Base-by-base conservation (phyloP, 139 green algal genomes). In the Tetradesmus lagerheimii region DNA sequence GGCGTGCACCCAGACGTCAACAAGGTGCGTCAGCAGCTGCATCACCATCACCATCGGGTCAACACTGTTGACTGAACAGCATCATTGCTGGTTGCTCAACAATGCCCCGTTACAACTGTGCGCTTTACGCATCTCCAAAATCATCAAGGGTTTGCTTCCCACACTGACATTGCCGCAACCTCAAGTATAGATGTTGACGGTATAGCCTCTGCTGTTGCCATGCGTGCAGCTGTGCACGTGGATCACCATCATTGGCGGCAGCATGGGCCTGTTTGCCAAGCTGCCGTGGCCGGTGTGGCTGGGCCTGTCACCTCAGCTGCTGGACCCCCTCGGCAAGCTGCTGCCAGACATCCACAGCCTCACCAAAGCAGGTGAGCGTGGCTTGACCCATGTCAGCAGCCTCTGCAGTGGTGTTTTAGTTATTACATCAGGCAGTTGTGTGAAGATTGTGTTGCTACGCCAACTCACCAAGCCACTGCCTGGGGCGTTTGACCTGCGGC, bases 261-360 rank as follows among this genome's bases (percentile, higher is more conserved):
- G 39, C 38, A 62, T 47, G n/a, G 79, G 39, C 20, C 41, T 84
- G 27, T 11, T 84, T 23, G 37, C 50, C 20, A 62, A 35, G 78
- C 78, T 84, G 39, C 78, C 78, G 8, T 84, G 82, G 82, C 82
- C 82, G 71, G 82, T 87, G 5, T 87, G 82, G 82, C 35, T 87
- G 31, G 82, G 82, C 37, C 34, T 35, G 5, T 50, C 47, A 25
- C 53, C 57, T 4, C 15, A 37, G 4, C 50, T 87, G 53, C 82
- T 87, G 53, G 82, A 87, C 57, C 25, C 35, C 23, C 20, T 87
- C 23, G 18, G 57, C 16, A 50, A 53, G 35, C 6, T 57, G 18
- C 82, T 87, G 57, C 82, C 82, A 77, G 82, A 87, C 12, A 25
- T 87, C 34, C n/a, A 78, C 53, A 79, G 53, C 34, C 29, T 79